Base-by-base conservation (phyloP, 164 flowering plant species). In the Dillenia turbinata region DNA sequence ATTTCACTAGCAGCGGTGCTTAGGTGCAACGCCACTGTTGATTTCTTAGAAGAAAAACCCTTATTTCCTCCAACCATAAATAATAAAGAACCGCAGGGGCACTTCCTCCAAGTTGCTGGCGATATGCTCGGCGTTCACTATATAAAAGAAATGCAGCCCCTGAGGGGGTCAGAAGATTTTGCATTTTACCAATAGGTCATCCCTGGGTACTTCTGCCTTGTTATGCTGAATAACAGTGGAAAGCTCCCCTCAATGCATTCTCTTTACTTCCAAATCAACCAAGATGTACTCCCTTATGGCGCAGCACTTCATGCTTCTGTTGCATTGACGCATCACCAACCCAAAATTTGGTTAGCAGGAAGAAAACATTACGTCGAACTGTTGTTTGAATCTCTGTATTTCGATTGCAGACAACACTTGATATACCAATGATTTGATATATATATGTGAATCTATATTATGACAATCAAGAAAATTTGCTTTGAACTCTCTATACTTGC, bases 221-320 rank as follows among this genome's bases (percentile, higher is more conserved):
- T 95, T 19, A 77, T 85, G 87, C 71, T 69, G 71, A 77, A 78
- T 49, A 77, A 78, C 24, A 54, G 44, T 15, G 74, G 63, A 11
- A 55, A 49, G 16, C 70, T 71, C 12, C 65, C 66, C 12, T 48
- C 68, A 0, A 46, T 24, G 0, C 97, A 91, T 54, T 81, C 91
- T 0, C 92, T 92, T 10, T 64, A 71, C 58, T 89, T 81, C 69
- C 58, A 47, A 12, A 50, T 87, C 64, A 78, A 89, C 26, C 96
- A 91, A 72, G 86, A 81, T 52, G 81, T 54, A 40, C 78, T 91
- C 65, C 85, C 92, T 51, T 73, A 67, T 60, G 94, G 96, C 9
- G 92, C 94, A 53, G 89, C 96, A 17, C 78, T 87, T 16, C 97
- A 91, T 49, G 92, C 96, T 43, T 80, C 96, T 4, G 61, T 91